Conservation (phyloP, 2,329 filamentous ascomycete species). For the Didymella pomorum region DNA sequence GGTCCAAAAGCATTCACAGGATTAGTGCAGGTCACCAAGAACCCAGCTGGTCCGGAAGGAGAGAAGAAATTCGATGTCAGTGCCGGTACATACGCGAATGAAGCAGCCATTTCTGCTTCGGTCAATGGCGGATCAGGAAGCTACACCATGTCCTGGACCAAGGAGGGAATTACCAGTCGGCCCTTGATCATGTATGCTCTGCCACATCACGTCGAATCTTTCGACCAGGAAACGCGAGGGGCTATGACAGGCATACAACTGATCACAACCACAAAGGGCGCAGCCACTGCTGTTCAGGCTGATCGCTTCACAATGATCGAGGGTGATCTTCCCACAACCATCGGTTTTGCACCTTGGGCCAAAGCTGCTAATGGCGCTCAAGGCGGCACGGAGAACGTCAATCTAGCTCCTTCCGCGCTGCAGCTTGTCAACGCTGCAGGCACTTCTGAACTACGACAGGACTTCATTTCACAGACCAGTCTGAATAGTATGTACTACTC, state of each 20-base stretch:
- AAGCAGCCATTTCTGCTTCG: constrained; percentile 61
- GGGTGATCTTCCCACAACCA: constrained; percentile 68
- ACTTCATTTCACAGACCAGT: constrained; percentile 77
- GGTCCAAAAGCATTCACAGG: constrained; percentile 76
- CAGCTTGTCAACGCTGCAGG: constrained; percentile 68
- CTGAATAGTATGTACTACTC: constrained; percentile 94
- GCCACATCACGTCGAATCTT: constrained; percentile 84
- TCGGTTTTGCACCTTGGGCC: constrained; percentile 84
- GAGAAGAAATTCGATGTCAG: constrained; percentile 78
- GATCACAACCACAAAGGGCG: constrained; percentile 85
- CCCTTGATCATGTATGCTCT: constrained; percentile 86
- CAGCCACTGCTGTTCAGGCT: constrained; percentile 70
- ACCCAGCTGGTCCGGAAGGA: constrained; percentile 62
- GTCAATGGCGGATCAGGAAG: constrained; percentile 61
- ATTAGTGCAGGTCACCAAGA: constrained; percentile 83
- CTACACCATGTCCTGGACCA: constrained; percentile 77
- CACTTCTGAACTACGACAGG: constrained; percentile 74
- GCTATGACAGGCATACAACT: constrained; percentile 65
- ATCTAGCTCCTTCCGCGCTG: constrained; percentile 61
- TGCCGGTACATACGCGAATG: constrained; percentile 77
- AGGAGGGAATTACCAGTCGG: constrained; percentile 66
- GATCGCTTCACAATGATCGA: constrained; percentile 74
- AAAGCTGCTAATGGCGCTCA: constrained; percentile 53
- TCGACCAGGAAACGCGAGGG: constrained; percentile 66
- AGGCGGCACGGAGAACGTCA: constrained; percentile 43